Conservation (phyloP, 148 eudicot species). For the Limonium bicolor region DNA sequence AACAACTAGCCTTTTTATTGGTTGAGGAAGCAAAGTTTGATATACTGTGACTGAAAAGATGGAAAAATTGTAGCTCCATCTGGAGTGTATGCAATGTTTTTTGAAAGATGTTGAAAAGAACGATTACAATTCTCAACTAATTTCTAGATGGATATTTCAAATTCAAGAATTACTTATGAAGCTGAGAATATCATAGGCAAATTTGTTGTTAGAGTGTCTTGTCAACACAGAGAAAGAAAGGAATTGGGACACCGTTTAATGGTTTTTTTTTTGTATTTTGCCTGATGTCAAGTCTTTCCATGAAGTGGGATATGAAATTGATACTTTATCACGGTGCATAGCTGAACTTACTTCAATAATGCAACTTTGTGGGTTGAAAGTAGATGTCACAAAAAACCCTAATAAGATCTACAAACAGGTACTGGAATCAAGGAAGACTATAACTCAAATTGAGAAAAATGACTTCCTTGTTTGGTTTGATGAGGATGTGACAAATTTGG, state of each 20-base stretch:
- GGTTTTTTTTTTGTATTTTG: slow-evolving; percentile 5
- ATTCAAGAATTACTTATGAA: slow-evolving; percentile 17
- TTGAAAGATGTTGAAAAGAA: slow-evolving; percentile 1
- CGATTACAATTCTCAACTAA: slow-evolving; percentile 4
- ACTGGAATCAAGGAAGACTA: not conserved
- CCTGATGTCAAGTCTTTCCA: not conserved
- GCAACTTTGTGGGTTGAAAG: slow-evolving; percentile 8
- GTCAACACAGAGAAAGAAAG: not conserved
- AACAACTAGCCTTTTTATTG: no score
- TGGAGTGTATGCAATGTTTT: not conserved
- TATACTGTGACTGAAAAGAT: not conserved
- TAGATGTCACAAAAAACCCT: not conserved
- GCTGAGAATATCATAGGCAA: slow-evolving; percentile 14
- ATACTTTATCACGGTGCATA: slow-evolving; percentile 1
- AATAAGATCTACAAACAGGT: not conserved
- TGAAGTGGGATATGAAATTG: slow-evolving; percentile 3
- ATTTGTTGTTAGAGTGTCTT: slow-evolving; percentile 3
- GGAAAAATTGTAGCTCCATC: not conserved
- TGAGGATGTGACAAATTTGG: not conserved
- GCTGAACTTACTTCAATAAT: slow-evolving; percentile 5
- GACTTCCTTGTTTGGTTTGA: not conserved
- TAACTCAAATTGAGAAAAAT: not conserved
- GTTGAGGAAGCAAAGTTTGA: not conserved
- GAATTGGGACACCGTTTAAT: not conserved
- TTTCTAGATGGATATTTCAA: slow-evolving; percentile 13